Evolutionary conservation across 257 asterid species (phyloP).

Genomic region (Fraxinus americana): DNA sequence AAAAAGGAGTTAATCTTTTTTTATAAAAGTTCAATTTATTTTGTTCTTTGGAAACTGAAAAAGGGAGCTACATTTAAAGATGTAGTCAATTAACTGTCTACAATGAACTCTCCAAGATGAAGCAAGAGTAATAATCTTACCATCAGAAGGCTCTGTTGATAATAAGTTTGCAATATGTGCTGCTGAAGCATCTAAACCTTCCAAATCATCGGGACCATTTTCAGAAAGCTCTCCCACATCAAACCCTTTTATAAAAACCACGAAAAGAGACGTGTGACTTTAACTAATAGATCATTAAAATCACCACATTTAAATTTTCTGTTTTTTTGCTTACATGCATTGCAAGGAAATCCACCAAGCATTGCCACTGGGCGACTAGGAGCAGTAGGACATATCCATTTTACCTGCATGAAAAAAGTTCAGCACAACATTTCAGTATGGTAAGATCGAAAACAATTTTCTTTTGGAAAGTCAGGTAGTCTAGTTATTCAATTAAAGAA

Average conservation of each 20-base stretch:
- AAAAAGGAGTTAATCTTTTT: not conserved
- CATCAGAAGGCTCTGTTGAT: conserved; percentile 93
- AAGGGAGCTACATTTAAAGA: not conserved
- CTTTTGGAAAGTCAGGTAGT: not conserved
- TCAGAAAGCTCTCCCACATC: conserved; percentile 94
- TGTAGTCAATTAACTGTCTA: not conserved
- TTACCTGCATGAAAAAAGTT: conserved; percentile 59
- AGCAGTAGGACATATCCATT: conserved; percentile 99
- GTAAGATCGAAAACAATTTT: conserved; percentile 1
- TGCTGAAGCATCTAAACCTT: conserved; percentile 91
- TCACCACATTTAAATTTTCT: conserved; percentile 1
- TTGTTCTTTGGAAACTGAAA: not conserved
- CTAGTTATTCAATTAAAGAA: not conserved
- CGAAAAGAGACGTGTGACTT: not conserved
- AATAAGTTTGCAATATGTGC: conserved; percentile 89
- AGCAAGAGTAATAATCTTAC: conserved; percentile 45
- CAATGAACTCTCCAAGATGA: not conserved
- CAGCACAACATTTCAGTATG: not conserved
- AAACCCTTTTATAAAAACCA: conserved; percentile 62
- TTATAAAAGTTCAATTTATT: not conserved
- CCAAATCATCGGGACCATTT: conserved; percentile 86
- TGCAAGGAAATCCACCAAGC: conserved; percentile 94
- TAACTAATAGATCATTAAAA: not conserved
- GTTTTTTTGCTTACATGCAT: conserved; percentile 73
- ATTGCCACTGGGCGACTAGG: conserved; percentile 92